Percentiles rank a stretch among this genome's conserved stretches.
These are phyloP conservation scores for Aquilaria yunnanensis DNA, from an alignment of 345 rosid genomes.

Conservation along the genomic window DNA sequence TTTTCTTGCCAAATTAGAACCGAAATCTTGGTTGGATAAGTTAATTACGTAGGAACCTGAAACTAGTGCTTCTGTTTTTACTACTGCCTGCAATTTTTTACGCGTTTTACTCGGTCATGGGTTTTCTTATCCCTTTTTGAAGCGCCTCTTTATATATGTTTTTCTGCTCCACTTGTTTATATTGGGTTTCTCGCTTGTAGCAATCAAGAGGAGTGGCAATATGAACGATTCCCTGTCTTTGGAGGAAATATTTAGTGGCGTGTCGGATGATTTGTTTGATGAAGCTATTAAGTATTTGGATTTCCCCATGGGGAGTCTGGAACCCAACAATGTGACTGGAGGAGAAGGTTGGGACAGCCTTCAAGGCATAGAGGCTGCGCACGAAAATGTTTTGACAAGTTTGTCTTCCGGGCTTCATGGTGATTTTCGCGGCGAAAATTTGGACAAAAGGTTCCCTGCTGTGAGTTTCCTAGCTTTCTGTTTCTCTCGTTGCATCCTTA, in stretches of 20 bases:
- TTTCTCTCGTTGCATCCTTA: too few species aligned
- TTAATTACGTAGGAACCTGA: slow-evolving; percentile 6
- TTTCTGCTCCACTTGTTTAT: background rate
- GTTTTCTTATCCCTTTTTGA: background rate
- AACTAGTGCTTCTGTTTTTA: background rate
- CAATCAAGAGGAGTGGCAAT: slow-evolving; percentile 9
- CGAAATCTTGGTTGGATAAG: slow-evolving; percentile 3
- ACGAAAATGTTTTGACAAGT: slow-evolving; percentile 35
- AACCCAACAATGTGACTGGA: slow-evolving; percentile 19
- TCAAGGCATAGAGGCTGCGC: slow-evolving; percentile 49
- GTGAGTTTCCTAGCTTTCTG: slow-evolving; percentile 29
- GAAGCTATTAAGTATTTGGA: slow-evolving; percentile 42
- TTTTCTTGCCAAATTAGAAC: slow-evolving; percentile 6
- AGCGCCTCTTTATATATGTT: background rate
- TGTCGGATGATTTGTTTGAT: slow-evolving; percentile 54
- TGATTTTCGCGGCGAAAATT: slow-evolving; percentile 18
- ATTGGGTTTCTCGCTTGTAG: slow-evolving; percentile 11
- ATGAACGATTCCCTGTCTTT: slow-evolving; percentile 42
- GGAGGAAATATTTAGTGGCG: slow-evolving; percentile 42
- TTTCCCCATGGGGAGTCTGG: slow-evolving; percentile 54
- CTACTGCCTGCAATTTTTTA: slow-evolving; percentile 1
- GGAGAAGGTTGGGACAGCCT: slow-evolving; percentile 55
- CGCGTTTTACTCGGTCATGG: too few species aligned
- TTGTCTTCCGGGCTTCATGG: slow-evolving; percentile 30
- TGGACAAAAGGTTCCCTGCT: slow-evolving; percentile 18